Base-by-base conservation (phyloP, 1,284 basidiomycete genomes). In the Trichosporon asahii region DNA sequence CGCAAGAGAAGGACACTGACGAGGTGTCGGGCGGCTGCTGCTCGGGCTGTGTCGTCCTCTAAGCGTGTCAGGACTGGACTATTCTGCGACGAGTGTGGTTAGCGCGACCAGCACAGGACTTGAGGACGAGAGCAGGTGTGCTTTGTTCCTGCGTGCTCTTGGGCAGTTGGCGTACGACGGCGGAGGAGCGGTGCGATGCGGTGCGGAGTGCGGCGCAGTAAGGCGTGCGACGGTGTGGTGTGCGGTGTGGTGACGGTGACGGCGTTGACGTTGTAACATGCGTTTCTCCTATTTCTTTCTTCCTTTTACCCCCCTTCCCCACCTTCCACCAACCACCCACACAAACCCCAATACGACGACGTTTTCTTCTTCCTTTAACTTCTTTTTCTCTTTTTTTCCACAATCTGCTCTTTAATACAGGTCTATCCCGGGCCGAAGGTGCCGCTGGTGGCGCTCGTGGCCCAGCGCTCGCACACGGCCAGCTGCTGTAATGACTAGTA, bases 21-120 rank as follows among this genome's bases (percentile, higher is more conserved):
- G 83, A 88, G 44, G 78, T 80, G 53, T 82, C 85, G 66, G 83
- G 85, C 63, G 89, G 90, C 29, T 93, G 91, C 86, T 93, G 91
- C 78, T 85, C 85, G 29, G 88, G 89, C 68, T 93, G 91, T 77
- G 88, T 93, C 67, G 86, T 93, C 61, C 84, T 88, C 72, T 89
- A 84, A 83, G 21, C 60, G 18, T 23, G 49, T 4, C 31, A 46
- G 44, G 18, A 21, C 44, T 9, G 44, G 18, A 46, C 44, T 8
- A 37, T 37, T 33, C 6, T 6, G 11, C 31, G 11, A 33, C 11
- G 9, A 37, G 35, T 12, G 14, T 3, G 35, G 31, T 8, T 31
- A 33, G 31, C 31, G 31, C n/a, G n/a, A n/a, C n/a, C n/a, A 33
- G 31, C 31, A 33, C 31, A 33, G 31, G 31, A 33, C n/a, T 33